phyloP scores from a whole-genome alignment of 495 filamentous ascomycete genomes.

The Paragyromitra xinjiangensis region DNA sequence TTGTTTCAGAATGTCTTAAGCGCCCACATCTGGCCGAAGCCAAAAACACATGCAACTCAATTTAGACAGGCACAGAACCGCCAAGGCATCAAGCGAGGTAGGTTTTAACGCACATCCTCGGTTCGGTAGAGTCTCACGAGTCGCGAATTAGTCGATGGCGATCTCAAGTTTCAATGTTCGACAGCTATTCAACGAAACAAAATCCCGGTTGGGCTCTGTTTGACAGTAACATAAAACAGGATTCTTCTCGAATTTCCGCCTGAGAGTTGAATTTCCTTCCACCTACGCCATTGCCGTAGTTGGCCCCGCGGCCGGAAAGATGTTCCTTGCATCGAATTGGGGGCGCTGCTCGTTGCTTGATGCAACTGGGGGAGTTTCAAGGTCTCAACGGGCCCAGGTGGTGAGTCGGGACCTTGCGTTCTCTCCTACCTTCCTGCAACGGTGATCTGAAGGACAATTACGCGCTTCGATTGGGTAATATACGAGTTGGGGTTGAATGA shows the following conservation, averaged over 20 bases:
- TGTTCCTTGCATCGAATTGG: constrained; percentile 43
- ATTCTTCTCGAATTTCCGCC: constrained; percentile 18
- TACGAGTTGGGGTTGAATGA: constrained; percentile 10
- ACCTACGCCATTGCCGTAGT: constrained; percentile 16
- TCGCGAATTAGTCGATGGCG: constrained; percentile 7
- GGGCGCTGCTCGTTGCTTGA: constrained; percentile 2
- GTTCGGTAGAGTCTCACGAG: constrained; percentile 31
- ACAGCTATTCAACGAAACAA: not conserved
- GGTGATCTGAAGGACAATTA: constrained; percentile 31
- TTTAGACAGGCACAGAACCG: constrained; percentile 28
- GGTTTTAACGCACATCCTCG: constrained; percentile 8
- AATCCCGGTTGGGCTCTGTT: constrained; percentile 4
- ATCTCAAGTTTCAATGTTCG: not conserved
- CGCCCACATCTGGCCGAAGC: constrained; percentile 33
- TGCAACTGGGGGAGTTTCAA: constrained; percentile 31
- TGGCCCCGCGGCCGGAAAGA: not conserved
- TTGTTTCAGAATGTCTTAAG: constrained; percentile 44
- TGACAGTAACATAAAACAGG: constrained; percentile 16
- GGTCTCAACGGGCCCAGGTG: constrained; percentile 18
- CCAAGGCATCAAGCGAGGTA: constrained; percentile 34
- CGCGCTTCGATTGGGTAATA: constrained; percentile 29
- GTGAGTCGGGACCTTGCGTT: constrained; percentile 45
- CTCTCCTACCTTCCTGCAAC: constrained; percentile 38
- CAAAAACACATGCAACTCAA: constrained; percentile 26
- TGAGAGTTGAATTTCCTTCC: not conserved